Percentiles rank a stretch among this genome's conserved stretches.
Conservation (phyloP, 2,329 filamentous ascomycete species). For the Curvularia hawaiiensis region DNA sequence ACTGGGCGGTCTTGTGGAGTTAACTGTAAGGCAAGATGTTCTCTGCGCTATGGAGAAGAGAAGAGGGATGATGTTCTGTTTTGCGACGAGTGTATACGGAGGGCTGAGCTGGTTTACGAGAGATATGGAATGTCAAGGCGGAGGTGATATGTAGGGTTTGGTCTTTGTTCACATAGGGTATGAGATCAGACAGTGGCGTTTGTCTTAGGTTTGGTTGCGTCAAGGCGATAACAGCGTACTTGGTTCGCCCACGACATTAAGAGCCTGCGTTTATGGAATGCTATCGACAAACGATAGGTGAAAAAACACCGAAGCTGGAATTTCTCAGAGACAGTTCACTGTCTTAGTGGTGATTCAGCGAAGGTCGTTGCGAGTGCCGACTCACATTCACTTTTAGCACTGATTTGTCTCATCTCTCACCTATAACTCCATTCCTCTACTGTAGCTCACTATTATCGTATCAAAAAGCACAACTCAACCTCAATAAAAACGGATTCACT, state of each 20-base stretch:
- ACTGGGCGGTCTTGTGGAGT: conserved; percentile 10
- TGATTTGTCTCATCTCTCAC: neutral
- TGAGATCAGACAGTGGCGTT: neutral
- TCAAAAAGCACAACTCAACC: neutral
- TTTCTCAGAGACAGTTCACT: neutral
- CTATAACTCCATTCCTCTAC: neutral
- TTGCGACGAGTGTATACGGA: conserved; percentile 20
- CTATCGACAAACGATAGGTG: neutral
- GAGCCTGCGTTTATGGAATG: neutral
- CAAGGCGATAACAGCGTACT: neutral
- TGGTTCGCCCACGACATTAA: neutral
- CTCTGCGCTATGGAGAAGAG: no score
- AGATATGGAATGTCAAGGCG: conserved; percentile 6
- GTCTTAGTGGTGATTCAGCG: neutral
- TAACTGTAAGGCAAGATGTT: conserved; percentile 13
- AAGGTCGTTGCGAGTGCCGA: neutral
- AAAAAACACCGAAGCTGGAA: neutral
- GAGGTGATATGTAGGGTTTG: neutral
- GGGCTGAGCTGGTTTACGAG: conserved; percentile 19
- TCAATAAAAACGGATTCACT: neutral
- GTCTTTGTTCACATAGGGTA: neutral
- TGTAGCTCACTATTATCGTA: neutral
- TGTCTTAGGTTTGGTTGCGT: neutral
- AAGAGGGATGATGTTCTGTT: conserved; percentile 11
- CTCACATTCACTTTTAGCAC: neutral